phyloP scores from a whole-genome alignment of 768 basidiomycete genomes.

The Kwoniella dendrophila region DNA sequence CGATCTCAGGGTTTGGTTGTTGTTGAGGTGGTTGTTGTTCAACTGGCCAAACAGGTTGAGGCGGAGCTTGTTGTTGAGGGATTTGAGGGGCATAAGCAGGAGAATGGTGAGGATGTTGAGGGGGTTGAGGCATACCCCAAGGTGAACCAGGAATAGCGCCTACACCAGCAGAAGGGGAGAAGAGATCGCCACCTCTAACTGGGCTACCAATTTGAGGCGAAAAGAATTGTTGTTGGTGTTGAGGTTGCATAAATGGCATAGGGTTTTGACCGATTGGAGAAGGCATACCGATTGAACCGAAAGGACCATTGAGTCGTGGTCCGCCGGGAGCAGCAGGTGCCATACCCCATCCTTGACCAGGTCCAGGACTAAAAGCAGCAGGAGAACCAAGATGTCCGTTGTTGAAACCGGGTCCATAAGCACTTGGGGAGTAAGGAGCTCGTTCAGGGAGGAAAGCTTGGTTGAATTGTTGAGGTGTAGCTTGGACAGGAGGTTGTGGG shows the following conservation, averaged over 20 bases:
- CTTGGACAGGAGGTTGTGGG: constrained; percentile 20
- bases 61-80: constrained; percentile 22
- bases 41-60: constrained; percentile 16
- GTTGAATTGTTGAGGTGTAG: constrained; percentile 22
- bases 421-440: constrained; percentile 16
- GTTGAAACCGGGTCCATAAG: constrained; percentile 15
- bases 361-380: constrained; percentile 16
- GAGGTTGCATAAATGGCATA: constrained; percentile 23
- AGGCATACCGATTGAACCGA: constrained; percentile 31
- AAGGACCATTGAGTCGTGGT: constrained; percentile 17
- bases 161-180: constrained; percentile 41
- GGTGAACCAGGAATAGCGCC: constrained; percentile 46
- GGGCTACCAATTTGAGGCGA: constrained; percentile 36
- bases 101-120: constrained; percentile 10
- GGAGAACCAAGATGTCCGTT: constrained; percentile 11
- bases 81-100: constrained; percentile 7
- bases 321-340: constrained; percentile 14
- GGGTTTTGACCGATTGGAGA: constrained; percentile 28
- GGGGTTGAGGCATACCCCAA: constrained; percentile 40
- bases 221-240: constrained; percentile 28
- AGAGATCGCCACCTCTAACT: constrained; percentile 26
- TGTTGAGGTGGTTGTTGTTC: constrained; percentile 32
- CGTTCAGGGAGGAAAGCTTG: constrained; percentile 26
- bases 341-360: constrained; percentile 26
- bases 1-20: constrained; percentile 21